Base-by-base conservation (phyloP, 495 filamentous ascomycete species). In the Penicillium turbatum region DNA sequence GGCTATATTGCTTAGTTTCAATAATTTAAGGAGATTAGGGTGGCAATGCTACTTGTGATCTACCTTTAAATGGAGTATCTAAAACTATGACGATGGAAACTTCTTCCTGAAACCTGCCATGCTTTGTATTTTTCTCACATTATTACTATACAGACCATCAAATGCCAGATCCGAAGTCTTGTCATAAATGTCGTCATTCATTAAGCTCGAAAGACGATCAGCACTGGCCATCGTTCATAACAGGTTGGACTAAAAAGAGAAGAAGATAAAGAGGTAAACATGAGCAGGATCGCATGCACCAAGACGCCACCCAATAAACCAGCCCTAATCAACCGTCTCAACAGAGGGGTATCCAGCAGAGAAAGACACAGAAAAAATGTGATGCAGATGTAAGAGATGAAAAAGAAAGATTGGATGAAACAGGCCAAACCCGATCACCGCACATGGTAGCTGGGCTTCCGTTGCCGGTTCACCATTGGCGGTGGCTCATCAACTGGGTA, bases 401-500 rank as follows among this genome's bases (percentile, higher is more conserved):
- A 34, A 26, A 51, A 46, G 36, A 37, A 42, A 51, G 34, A n/a
- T 24, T 29, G 54, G 39, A 56, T 34, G 53, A 48, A 45, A 13
- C 30, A 27, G 6, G 9, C 27, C 29, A 21, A 5, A 27, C 24
- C 1, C 2, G 9, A 65, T 78, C 70, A 84, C 55, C 81, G 73
- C 46, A 78, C 72, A 54, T 78, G 78, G 61, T 85, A 91, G 55
- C 89, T 86, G 8, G 91, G 91, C 69, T 97, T 97, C 63, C 86
- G 83, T 50, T 87, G 85, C 76, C 86, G 82, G 58, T 95, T 92
- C 5, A 95, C 89, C 11, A 76, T 69, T 1, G 91, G 91, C 31
- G 90, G 89, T 11, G 86, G 86, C n/a, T 87, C 88, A 52, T 95
- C 89, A 50, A 84, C 72, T 0, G 91, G 91, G 68, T 97, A 96